Conservation (phyloP, 2,329 filamentous ascomycete species). For the Lecanoromycetidae sp. region DNA sequence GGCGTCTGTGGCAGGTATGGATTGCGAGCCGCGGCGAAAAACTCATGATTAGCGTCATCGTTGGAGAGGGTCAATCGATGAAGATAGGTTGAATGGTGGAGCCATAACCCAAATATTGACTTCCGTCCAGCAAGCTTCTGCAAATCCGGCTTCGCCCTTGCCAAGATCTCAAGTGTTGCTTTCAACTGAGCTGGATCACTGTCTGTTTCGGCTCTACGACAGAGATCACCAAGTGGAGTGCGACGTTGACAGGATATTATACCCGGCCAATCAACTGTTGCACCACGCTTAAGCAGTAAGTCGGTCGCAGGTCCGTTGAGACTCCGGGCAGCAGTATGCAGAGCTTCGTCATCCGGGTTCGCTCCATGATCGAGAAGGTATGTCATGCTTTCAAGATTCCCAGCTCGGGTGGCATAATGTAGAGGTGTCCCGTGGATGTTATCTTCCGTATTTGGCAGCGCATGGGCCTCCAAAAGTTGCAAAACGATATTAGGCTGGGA, state of each 20-base stretch:
- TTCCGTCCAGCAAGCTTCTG: not conserved
- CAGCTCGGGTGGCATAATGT: not conserved
- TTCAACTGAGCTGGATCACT: conserved; percentile 6
- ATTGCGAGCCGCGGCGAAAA: not conserved
- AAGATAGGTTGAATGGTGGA: conserved; percentile 9
- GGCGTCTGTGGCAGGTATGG: conserved; percentile 3
- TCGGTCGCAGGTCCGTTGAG: not conserved
- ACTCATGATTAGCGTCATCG: conserved; percentile 6
- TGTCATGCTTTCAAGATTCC: conserved; percentile 6
- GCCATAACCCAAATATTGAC: conserved; percentile 3
- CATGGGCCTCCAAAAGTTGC: conserved; percentile 8
- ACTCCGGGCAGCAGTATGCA: conserved; percentile 11
- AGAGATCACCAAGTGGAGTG: conserved; percentile 9
- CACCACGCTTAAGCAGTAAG: conserved; percentile 5
- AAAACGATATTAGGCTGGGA: not conserved
- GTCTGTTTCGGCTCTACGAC: not conserved
- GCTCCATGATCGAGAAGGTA: conserved; percentile 5
- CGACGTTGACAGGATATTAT: conserved; percentile 5
- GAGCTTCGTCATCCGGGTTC: conserved; percentile 9
- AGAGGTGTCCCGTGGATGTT: conserved; percentile 1
- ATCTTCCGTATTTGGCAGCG: conserved; percentile 2
- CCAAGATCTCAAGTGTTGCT: conserved; percentile 1
- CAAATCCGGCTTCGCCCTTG: not conserved
- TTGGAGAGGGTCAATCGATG: conserved; percentile 5
- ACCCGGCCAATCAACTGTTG: conserved; percentile 3